Evolutionary conservation across 139 green algal genomes (phyloP).

Genomic region (Picochlorum sp.): DNA sequence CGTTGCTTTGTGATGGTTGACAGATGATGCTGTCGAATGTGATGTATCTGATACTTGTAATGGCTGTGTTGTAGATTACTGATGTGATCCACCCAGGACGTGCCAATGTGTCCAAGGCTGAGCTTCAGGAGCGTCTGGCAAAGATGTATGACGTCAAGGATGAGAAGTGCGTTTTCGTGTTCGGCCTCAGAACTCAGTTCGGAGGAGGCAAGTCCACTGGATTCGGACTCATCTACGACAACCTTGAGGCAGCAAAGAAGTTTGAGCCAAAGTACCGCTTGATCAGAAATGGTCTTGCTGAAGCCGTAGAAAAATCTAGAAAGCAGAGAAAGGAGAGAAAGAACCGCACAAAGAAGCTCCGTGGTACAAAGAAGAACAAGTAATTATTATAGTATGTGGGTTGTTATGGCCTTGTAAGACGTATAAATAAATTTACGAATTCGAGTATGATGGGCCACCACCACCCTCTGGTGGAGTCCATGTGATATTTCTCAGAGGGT

Average conservation of each 20-base stretch:
- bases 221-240: constrained; percentile 99
- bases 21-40: no score
- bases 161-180: constrained; percentile 78
- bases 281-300: constrained; percentile 77
- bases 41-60: background rate
- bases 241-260: constrained; percentile 86
- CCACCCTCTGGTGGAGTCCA: constrained; percentile 89
- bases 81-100: constrained; percentile 96
- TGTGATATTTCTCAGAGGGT: constrained; percentile 81
- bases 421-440: constrained; percentile 37
- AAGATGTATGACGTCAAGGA: constrained; percentile 95
- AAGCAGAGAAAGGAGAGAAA: constrained; percentile 99
- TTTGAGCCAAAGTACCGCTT: constrained; percentile 98
- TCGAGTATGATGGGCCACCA: constrained; percentile 75
- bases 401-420: background rate
- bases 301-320: constrained; percentile 74
- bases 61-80: constrained; percentile 64
- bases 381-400: constrained; percentile 18
- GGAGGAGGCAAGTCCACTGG: constrained; percentile 98
- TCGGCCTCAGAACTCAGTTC: constrained; percentile 98
- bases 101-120: constrained; percentile 92
- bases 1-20: background rate
- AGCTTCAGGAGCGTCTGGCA: constrained; percentile 93
- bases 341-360: constrained; percentile 91
- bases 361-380: constrained; percentile 85